These are phyloP conservation scores for Amesomyces nigricolor DNA, from an alignment of 2,329 filamentous ascomycete species.

Conservation along the genomic window DNA sequence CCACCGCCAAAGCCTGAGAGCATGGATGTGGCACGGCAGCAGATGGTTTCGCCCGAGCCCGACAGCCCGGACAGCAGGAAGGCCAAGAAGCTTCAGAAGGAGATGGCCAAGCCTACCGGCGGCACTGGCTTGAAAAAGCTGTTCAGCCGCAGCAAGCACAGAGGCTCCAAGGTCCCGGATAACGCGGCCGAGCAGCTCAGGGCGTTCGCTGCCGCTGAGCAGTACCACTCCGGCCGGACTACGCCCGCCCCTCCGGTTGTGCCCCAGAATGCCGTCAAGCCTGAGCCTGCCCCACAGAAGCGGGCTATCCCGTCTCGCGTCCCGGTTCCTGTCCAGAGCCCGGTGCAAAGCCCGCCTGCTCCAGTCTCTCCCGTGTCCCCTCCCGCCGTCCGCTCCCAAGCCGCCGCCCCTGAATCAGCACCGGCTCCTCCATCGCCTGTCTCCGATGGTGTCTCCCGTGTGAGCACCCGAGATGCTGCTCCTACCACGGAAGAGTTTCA, in stretches of 20 bases:
- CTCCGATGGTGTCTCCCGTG: constrained; percentile 49
- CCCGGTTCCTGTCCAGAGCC: constrained; percentile 6
- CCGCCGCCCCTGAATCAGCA: constrained; percentile 25
- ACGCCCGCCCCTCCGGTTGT: constrained; percentile 23
- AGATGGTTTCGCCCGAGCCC: constrained; percentile 38
- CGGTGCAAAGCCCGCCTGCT: constrained; percentile 10
- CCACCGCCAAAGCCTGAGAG: constrained; percentile 35
- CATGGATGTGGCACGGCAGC: constrained; percentile 34
- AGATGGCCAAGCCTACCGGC: constrained; percentile 32
- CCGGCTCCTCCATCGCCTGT: constrained; percentile 41
- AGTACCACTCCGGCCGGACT: constrained; percentile 16
- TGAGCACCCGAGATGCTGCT: constrained; percentile 53
- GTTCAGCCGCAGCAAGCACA: constrained; percentile 61
- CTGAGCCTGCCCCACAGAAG: constrained; percentile 22
- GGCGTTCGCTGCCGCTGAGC: constrained; percentile 43
- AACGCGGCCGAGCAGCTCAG: constrained; percentile 48
- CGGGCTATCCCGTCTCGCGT: constrained; percentile 16
- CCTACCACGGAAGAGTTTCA: constrained; percentile 57
- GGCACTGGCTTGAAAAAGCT: constrained; percentile 56
- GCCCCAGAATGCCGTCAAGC: constrained; percentile 25
- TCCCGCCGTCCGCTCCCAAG: constrained; percentile 12
- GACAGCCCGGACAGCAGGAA: constrained; percentile 44
- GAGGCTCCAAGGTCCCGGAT: constrained; percentile 51
- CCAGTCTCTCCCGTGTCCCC: constrained; percentile 23
- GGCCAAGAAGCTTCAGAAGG: constrained; percentile 53